Evolutionary conservation across 1,139 yeast species (phyloP), one percentile per base, ranked within the genome.

Genomic region (Hansenula lynferdii): DNA sequence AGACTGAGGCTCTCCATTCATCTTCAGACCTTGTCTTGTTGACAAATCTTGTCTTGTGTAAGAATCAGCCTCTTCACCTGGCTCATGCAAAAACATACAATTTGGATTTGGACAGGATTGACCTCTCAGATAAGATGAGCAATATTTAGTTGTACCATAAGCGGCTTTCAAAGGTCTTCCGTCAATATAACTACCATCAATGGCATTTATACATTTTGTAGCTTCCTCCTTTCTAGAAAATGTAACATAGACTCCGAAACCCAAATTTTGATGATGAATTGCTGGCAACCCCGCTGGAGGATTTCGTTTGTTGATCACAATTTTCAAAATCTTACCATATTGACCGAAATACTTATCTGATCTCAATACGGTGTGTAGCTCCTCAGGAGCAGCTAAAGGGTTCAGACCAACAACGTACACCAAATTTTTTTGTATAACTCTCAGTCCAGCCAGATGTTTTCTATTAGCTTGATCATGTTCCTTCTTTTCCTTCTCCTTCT

Each of bases 1-100:
- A 24, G 22, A 20, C 22, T 20, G 22, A 12, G 26, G 26, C 6
- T 60, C 67, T 31, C 57, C 62, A 36, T 75, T 72, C 76, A 77
- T 76, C 58, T 75, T 77, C 47, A 77, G 71, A 49, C 80, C 80
- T 54, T 85, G 89, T 57, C 85, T 85, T 14, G 95, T 85, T 12
- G 90, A 81, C 57, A 89, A 72, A 58, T 90, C 97, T 59, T 90
- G 94, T 62, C 96, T 80, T 25, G 96, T 86, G 62, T 87, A 92
- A 8, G 95, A 83, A 56, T 94, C 98, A 1, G 97, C 97, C 61
- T 94, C 98, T 66, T 94, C 99, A 43, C 99, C 98, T 4, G 98
- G 98, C 62, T 94, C 98, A 60, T 94, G 99, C 54, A 94, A 72
- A 57, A 92, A 94, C 98, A 94, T 94, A 72, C 99, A 94, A 59